Conservation (phyloP, 1,139 yeast species). For the Saccharomycopsis phalli region DNA sequence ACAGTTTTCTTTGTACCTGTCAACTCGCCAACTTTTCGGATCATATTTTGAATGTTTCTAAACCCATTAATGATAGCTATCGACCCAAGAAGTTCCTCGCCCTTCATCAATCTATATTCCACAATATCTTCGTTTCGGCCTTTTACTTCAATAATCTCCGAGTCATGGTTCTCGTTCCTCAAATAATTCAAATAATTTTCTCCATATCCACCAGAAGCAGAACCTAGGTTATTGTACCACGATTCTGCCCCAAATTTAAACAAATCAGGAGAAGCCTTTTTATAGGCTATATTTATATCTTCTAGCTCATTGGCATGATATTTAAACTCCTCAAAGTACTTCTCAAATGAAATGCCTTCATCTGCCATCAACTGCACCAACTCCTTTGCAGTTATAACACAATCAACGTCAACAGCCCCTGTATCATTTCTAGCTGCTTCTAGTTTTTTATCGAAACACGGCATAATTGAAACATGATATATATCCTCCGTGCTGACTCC, state of each 20-base stretch:
- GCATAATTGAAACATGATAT: slow-evolving; percentile 86
- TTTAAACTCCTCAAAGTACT: slow-evolving; percentile 24
- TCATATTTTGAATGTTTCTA: slow-evolving; percentile 87
- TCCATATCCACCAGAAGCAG: slow-evolving; percentile 88
- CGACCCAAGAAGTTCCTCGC: slow-evolving; percentile 39
- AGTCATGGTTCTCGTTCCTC: slow-evolving; percentile 26
- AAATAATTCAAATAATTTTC: slow-evolving; percentile 43
- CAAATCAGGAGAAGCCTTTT: slow-evolving; percentile 30
- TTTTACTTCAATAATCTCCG: slow-evolving; percentile 25
- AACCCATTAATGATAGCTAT: slow-evolving; percentile 86
- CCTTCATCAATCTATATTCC: slow-evolving; percentile 50
- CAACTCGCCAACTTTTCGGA: slow-evolving; percentile 57
- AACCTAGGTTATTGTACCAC: slow-evolving; percentile 72
- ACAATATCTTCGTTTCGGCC: slow-evolving; percentile 75
- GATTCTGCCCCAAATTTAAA: slow-evolving; percentile 43
- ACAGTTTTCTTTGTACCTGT: slow-evolving; percentile 22
- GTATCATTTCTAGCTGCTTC: slow-evolving; percentile 64
- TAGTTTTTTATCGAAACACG: slow-evolving; percentile 91
- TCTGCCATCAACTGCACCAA: slow-evolving; percentile 62
- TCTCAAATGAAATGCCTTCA: slow-evolving; percentile 32
- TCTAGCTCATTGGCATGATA: slow-evolving; percentile 17
- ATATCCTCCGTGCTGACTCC: slow-evolving; percentile 32
- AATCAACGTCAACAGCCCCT: slow-evolving; percentile 63
- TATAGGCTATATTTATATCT: slow-evolving; percentile 17
- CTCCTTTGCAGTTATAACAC: slow-evolving; percentile 90